phyloP scores from a whole-genome alignment of 257 asterid species.

The Nicotiana paniculata region DNA sequence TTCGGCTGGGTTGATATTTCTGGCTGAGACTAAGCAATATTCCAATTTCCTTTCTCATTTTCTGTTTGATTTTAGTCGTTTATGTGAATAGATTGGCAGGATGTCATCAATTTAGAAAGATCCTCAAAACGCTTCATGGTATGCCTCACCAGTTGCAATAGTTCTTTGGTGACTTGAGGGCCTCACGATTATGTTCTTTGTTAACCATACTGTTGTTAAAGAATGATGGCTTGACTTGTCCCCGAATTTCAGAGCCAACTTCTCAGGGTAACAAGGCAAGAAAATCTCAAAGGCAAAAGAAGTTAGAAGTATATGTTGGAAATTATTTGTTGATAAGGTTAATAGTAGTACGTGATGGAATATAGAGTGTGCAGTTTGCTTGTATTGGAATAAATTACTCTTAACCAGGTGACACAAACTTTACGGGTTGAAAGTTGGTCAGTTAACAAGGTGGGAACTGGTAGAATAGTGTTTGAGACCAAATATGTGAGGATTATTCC shows the following conservation, averaged over 20 bases:
- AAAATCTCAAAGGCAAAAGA: neutral
- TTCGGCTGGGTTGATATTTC: neutral
- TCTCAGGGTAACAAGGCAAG: neutral
- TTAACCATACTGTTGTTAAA: neutral
- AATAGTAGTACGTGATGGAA: neutral
- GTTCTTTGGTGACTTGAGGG: neutral
- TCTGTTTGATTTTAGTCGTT: neutral
- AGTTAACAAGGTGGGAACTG: neutral
- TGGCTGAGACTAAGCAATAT: neutral
- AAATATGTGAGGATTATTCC: neutral
- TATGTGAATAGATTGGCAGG: neutral
- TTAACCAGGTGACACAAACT: neutral
- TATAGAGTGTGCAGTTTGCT: neutral
- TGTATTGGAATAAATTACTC: neutral
- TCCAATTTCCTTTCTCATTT: neutral
- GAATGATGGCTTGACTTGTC: neutral
- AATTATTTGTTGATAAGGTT: neutral
- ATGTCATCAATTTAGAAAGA: neutral
- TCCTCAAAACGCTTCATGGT: neutral
- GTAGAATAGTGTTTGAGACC: neutral
- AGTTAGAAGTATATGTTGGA: neutral
- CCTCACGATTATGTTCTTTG: neutral
- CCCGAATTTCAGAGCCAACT: neutral
- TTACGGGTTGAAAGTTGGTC: neutral
- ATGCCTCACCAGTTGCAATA: neutral